These are phyloP conservation scores for Encephalitozoon intestinalis DNA, from an alignment of 371 early-diverging fungal genomes.

Conservation along the genomic window DNA sequence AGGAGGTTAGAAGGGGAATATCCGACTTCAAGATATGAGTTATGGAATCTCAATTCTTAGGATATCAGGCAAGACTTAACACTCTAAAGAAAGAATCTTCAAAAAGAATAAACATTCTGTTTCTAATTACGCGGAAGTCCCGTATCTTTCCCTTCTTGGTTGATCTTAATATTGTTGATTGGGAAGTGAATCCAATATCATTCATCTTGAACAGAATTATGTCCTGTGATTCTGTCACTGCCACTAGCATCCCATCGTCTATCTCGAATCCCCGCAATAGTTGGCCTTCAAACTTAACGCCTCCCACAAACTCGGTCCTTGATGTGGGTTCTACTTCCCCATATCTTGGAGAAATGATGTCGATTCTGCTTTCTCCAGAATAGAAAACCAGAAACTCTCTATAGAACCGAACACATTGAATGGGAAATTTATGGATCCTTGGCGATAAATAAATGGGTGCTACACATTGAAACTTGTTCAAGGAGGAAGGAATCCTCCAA, in stretches of 20 bases:
- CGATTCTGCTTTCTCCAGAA: not conserved
- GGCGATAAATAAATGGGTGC: constrained; percentile 22
- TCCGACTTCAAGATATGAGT: not conserved
- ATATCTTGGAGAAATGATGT: not conserved
- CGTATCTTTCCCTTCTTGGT: not conserved
- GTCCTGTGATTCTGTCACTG: not conserved
- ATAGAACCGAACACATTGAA: constrained; percentile 45
- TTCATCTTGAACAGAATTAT: not conserved
- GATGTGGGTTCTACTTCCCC: not conserved
- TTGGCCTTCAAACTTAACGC: not conserved
- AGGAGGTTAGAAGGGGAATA: not conserved
- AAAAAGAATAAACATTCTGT: not conserved
- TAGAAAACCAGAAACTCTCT: constrained; percentile 42
- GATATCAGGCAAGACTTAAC: not conserved
- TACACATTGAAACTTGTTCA: not conserved
- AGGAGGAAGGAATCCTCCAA: constrained; percentile 51
- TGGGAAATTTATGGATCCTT: constrained; percentile 28
- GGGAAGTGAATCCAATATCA: not conserved
- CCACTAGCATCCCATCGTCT: not conserved
- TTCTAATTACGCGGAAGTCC: not conserved
- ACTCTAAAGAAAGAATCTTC: not conserved
- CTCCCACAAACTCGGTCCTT: not conserved
- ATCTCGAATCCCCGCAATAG: not conserved
- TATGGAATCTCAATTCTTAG: not conserved
- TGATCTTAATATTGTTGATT: not conserved